Conservation (phyloP, 345 rosid species). For the Laguncularia racemosa region DNA sequence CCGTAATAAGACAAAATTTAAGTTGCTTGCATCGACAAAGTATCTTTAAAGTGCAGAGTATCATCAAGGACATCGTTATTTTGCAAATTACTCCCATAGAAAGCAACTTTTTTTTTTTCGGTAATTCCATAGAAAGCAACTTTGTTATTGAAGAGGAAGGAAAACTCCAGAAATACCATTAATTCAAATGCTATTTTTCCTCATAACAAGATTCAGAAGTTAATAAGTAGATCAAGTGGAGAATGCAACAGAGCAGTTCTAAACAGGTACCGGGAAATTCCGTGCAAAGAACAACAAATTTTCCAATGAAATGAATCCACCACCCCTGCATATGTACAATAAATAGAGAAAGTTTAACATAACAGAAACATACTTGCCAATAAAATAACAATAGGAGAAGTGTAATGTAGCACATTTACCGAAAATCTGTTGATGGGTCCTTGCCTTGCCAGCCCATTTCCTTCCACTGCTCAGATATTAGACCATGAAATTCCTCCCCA, state of each 20-base stretch:
- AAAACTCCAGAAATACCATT: too few species aligned
- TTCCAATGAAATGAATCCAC: constrained; percentile 98
- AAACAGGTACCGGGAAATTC: constrained; percentile 57
- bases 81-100: too few species aligned
- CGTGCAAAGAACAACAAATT: constrained; percentile 84
- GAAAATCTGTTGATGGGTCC: constrained; percentile 99
- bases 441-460: constrained; percentile 99
- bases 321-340: constrained; percentile 56
- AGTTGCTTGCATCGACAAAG: too few species aligned
- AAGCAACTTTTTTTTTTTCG: too few species aligned
- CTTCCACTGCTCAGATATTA: constrained; percentile 99
- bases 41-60: too few species aligned
- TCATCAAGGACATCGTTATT: too few species aligned
- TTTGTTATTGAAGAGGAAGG: too few species aligned
- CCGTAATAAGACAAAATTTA: too few species aligned
- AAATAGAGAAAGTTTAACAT: neutral
- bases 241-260: constrained; percentile 6
- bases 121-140: too few species aligned
- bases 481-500: constrained; percentile 72
- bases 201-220: neutral
- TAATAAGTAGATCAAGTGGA: neutral
- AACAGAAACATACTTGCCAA: neutral
- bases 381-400: neutral
- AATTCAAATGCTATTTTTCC: too few species aligned
- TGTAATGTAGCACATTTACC: constrained; percentile 29